Evolutionary conservation across 495 filamentous ascomycete genomes (phyloP).

Genomic region (Neurospora sp.): DNA sequence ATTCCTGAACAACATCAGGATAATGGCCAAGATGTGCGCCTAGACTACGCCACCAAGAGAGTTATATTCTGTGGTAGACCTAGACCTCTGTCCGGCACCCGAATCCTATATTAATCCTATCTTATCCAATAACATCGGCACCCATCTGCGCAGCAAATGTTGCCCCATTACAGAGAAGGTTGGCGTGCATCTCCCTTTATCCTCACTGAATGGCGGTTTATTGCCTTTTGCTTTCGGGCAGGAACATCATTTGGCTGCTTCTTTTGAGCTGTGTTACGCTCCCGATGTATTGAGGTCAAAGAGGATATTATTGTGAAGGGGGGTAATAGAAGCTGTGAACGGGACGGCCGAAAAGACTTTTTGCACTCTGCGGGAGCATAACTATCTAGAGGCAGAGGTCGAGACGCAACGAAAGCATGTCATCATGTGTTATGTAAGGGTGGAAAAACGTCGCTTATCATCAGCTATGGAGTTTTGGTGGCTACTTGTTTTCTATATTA

Average conservation of each 20-base stretch:
- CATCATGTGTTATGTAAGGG: neutral
- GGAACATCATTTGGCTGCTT: neutral
- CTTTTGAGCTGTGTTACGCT: neutral
- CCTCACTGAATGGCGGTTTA: neutral
- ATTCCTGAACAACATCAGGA: conserved; percentile 72
- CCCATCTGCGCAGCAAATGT: neutral
- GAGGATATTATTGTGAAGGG: neutral
- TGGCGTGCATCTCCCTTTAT: neutral
- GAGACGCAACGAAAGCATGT: neutral
- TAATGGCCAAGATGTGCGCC: conserved; percentile 37
- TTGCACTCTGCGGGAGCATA: neutral
- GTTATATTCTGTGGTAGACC: neutral
- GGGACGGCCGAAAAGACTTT: neutral
- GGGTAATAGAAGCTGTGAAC: neutral
- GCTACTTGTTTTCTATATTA: neutral
- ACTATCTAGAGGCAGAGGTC: neutral
- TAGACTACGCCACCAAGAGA: neutral
- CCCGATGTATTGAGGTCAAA: neutral
- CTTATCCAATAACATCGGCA: neutral
- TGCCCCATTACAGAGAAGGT: neutral
- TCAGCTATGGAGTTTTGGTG: neutral
- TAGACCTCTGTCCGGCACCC: neutral
- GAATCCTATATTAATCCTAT: neutral
- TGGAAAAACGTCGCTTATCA: neutral
- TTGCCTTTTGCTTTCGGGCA: neutral